phyloP scores from a whole-genome alignment of 371 early-diverging fungal species.

The Parasitella parasitica region DNA sequence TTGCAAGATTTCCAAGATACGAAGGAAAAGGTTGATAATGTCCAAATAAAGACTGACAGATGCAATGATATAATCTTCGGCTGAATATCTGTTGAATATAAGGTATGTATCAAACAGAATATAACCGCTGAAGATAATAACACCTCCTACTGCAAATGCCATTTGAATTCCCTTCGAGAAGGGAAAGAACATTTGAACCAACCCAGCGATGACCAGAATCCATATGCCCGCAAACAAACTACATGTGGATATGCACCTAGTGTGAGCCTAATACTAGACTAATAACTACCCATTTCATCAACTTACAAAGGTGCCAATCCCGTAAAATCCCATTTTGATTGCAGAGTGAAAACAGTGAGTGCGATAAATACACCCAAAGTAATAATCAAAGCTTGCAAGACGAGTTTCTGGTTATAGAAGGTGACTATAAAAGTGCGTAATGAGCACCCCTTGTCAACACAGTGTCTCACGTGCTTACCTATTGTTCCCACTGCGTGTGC shows the following conservation, averaged over 20 bases:
- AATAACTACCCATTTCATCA: not conserved
- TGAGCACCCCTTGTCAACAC: not conserved
- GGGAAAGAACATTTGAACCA: slow-evolving; percentile 77
- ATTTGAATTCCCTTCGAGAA: slow-evolving; percentile 61
- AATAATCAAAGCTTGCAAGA: slow-evolving; percentile 74
- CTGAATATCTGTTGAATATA: slow-evolving; percentile 65
- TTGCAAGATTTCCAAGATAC: slow-evolving; percentile 63
- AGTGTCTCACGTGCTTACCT: slow-evolving; percentile 27
- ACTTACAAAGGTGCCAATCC: slow-evolving; percentile 64
- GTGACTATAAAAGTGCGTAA: slow-evolving; percentile 39
- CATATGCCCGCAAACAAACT: slow-evolving; percentile 63
- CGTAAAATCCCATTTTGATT: slow-evolving; percentile 73
- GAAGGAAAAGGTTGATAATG: slow-evolving; percentile 78
- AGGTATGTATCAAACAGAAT: slow-evolving; percentile 73
- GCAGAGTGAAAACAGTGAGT: slow-evolving; percentile 76
- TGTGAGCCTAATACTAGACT: not conserved
- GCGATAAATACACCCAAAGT: slow-evolving; percentile 73
- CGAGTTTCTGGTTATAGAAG: slow-evolving; percentile 54
- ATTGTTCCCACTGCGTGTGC: slow-evolving; percentile 66
- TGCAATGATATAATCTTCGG: slow-evolving; percentile 84
- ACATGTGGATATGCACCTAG: not conserved
- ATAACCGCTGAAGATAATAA: slow-evolving; percentile 72
- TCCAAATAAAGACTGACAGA: slow-evolving; percentile 78
- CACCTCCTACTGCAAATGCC: slow-evolving; percentile 62
- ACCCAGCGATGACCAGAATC: slow-evolving; percentile 57